phyloP scores from a whole-genome alignment of 805 yeast genomes.

The Metschnikowia orientalis region DNA sequence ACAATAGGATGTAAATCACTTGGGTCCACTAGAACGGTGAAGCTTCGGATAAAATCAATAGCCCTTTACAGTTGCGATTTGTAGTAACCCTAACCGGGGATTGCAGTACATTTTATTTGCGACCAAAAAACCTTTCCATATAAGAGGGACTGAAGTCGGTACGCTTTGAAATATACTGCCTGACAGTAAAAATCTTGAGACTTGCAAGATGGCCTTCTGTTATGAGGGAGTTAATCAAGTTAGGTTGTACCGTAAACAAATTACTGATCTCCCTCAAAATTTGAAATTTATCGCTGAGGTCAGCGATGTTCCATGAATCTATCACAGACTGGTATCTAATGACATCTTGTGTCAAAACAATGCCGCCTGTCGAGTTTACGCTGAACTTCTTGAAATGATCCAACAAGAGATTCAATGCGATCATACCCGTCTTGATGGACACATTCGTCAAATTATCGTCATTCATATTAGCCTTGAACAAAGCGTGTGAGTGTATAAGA shows the following conservation, averaged over 20 bases:
- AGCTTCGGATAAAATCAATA: neutral
- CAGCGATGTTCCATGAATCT: slow-evolving; percentile 62
- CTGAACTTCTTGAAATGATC: slow-evolving; percentile 71
- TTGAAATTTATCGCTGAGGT: slow-evolving; percentile 58
- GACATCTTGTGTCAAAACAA: slow-evolving; percentile 75
- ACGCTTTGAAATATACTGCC: slow-evolving; percentile 64
- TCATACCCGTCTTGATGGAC: slow-evolving; percentile 53
- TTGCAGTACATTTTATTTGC: slow-evolving; percentile 17
- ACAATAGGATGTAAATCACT: slow-evolving; percentile 9
- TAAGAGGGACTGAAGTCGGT: slow-evolving; percentile 61
- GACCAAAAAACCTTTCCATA: slow-evolving; percentile 42
- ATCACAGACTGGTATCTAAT: slow-evolving; percentile 67
- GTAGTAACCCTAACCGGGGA: neutral
- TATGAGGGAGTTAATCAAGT: slow-evolving; percentile 68
- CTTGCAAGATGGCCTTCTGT: slow-evolving; percentile 74
- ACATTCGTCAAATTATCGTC: slow-evolving; percentile 46
- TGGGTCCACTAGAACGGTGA: too few relatives aligned
- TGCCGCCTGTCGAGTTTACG: slow-evolving; percentile 79
- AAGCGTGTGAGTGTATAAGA: slow-evolving; percentile 39
- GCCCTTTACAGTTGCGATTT: too few relatives aligned
- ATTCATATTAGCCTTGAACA: slow-evolving; percentile 33
- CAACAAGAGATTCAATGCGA: slow-evolving; percentile 54
- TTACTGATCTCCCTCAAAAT: slow-evolving; percentile 79
- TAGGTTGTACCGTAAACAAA: slow-evolving; percentile 79
- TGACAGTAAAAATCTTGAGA: slow-evolving; percentile 57